phyloP scores from a whole-genome alignment of 495 filamentous ascomycete genomes.

The Thermochaetoides thermophila region DNA sequence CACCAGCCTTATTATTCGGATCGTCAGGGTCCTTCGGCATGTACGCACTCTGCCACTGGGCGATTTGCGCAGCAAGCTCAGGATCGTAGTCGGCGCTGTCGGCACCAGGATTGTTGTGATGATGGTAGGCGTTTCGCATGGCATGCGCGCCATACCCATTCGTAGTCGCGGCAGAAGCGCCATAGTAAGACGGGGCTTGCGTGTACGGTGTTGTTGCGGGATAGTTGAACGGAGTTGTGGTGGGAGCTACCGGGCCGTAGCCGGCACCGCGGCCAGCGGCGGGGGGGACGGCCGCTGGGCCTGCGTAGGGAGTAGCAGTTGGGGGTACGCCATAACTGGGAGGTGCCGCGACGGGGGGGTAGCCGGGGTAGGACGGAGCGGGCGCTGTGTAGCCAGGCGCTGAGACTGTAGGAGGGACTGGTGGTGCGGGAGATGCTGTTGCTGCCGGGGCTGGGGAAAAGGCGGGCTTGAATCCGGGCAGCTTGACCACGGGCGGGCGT shows the following conservation, averaged over 20 bases:
- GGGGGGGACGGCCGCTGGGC: conserved; percentile 11
- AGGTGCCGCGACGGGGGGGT: conserved; percentile 20
- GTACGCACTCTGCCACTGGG: conserved; percentile 94
- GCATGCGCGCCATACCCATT: conserved; percentile 49
- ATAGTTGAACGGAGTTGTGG: conserved; percentile 23
- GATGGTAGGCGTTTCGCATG: conserved; percentile 71
- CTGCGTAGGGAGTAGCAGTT: conserved; percentile 18
- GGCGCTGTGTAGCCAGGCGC: conserved; percentile 17
- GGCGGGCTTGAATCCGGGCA: conserved; percentile 37
- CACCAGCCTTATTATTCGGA: conserved; percentile 16
- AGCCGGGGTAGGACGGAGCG: conserved; percentile 12
- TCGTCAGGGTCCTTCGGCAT: conserved; percentile 37
- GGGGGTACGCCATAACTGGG: conserved; percentile 25
- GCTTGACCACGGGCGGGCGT: conserved; percentile 57
- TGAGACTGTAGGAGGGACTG: too few species aligned
- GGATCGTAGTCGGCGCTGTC: conserved; percentile 47
- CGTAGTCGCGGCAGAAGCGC: conserved; percentile 15
- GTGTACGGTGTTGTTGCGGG: conserved; percentile 24
- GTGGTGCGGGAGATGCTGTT: too few species aligned
- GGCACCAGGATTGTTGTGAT: conserved; percentile 30
- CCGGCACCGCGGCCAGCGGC: conserved; percentile 16
- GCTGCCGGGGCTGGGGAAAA: conserved; percentile 6
- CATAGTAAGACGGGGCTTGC: conserved; percentile 22
- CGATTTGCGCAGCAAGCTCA: conserved; percentile 83
- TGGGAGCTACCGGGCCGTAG: conserved; percentile 20